Percentiles rank a stretch among this genome's conserved stretches.
Conservation (phyloP, 2,329 filamentous ascomycete species). For the Leptodontidium sp. region DNA sequence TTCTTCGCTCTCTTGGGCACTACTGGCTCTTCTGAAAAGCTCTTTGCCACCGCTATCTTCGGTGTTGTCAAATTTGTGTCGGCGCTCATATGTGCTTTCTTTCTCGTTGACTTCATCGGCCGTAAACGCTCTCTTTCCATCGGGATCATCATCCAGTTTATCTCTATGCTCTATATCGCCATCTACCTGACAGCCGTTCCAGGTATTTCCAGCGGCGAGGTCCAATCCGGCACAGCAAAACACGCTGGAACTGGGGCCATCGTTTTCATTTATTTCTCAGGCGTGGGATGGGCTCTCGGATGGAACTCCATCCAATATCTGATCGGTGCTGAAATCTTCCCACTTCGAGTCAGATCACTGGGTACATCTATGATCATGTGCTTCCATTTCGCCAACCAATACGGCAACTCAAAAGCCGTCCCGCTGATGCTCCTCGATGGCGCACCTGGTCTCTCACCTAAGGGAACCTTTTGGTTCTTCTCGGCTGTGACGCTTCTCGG, state of each 20-base stretch:
- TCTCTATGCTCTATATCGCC: conserved; percentile 70
- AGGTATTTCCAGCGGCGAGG: conserved; percentile 58
- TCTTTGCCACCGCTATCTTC: conserved; percentile 79
- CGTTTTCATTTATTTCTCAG: conserved; percentile 76
- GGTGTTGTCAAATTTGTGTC: conserved; percentile 77
- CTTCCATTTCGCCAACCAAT: conserved; percentile 81
- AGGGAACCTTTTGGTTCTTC: conserved; percentile 82
- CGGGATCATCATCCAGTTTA: conserved; percentile 66
- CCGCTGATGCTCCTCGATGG: conserved; percentile 73
- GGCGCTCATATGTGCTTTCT: conserved; percentile 74
- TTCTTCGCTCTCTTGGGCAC: conserved; percentile 78
- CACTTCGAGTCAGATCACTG: conserved; percentile 75
- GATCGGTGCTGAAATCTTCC: conserved; percentile 80
- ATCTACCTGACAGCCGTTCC: conserved; percentile 69
- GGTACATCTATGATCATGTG: conserved; percentile 79
- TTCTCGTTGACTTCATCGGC: conserved; percentile 82
- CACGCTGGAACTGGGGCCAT: conserved; percentile 72
- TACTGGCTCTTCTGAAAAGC: conserved; percentile 70
- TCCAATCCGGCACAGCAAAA: conserved; percentile 55
- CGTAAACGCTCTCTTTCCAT: conserved; percentile 72
- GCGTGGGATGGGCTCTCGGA: conserved; percentile 73
- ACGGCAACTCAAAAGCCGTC: conserved; percentile 78
- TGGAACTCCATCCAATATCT: conserved; percentile 85
- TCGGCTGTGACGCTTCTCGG: conserved; percentile 72
- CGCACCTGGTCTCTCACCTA: conserved; percentile 55